A percentile compares a stretch with the other conserved stretches of the same genome.
Conservation (phyloP, 345 rosid species). For the Dipteronia sinensis region DNA sequence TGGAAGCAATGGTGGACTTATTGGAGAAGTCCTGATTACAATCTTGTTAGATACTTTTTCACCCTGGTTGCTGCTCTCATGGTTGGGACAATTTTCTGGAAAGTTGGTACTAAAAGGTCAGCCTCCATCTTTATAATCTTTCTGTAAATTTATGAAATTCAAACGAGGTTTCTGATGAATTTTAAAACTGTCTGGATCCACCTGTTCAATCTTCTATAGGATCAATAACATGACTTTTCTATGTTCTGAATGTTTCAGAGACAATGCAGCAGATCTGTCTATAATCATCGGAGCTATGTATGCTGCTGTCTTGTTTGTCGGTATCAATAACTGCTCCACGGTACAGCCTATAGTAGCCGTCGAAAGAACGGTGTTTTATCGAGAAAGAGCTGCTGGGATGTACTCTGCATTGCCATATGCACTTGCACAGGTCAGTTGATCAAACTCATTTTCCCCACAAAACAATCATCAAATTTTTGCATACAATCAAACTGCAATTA, state of each 20-base stretch:
- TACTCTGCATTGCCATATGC: conserved; percentile 73
- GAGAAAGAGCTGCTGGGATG: conserved; percentile 79
- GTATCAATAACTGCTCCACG: conserved; percentile 65
- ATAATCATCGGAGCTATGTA: conserved; percentile 81
- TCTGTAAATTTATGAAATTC: not conserved
- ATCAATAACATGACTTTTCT: not conserved
- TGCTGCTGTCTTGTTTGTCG: conserved; percentile 56
- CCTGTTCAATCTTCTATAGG: not conserved
- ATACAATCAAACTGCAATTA: not conserved
- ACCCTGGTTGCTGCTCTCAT: conserved; percentile 52
- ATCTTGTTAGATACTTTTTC: conserved; percentile 58
- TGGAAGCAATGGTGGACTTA: conserved; percentile 78
- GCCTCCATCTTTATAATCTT: conserved; percentile 2
- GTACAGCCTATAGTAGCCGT: conserved; percentile 68
- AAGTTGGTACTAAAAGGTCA: conserved; percentile 55
- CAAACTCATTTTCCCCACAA: not conserved
- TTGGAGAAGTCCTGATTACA: conserved; percentile 81
- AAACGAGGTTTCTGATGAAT: not conserved
- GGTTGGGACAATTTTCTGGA: conserved; percentile 69
- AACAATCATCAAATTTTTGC: not conserved
- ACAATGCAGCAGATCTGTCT: conserved; percentile 41
- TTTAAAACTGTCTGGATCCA: not conserved
- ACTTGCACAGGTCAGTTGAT: conserved; percentile 50
- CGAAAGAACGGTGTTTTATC: conserved; percentile 71
- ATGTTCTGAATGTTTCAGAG: conserved; percentile 34